Conservation (phyloP, 2,329 filamentous ascomycete species). For the Aspergillus latus region DNA sequence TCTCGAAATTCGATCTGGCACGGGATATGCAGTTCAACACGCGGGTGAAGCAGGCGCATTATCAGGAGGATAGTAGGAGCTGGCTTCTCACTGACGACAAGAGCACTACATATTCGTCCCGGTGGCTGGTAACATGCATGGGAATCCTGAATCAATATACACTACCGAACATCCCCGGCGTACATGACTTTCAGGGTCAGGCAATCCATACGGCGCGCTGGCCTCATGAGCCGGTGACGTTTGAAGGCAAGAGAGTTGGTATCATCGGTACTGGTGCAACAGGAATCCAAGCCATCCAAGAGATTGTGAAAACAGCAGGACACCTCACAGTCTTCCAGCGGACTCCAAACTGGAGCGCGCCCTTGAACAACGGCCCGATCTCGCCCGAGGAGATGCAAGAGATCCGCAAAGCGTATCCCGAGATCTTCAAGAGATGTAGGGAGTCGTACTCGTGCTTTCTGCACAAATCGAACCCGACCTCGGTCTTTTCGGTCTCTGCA, state of each 20-base stretch:
- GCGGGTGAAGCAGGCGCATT: slow-evolving; percentile 33
- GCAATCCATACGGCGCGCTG: slow-evolving; percentile 59
- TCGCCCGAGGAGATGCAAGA: not conserved
- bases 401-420: slow-evolving; percentile 37
- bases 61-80: slow-evolving; percentile 13
- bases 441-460: slow-evolving; percentile 60
- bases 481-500: slow-evolving; percentile 56
- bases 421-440: slow-evolving; percentile 55
- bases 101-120: slow-evolving; percentile 41
- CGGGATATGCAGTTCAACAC: slow-evolving; percentile 49
- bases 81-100: slow-evolving; percentile 50
- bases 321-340: slow-evolving; percentile 63
- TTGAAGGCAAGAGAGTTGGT: slow-evolving; percentile 50
- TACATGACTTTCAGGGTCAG: slow-evolving; percentile 49
- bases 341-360: slow-evolving; percentile 65
- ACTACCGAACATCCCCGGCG: slow-evolving; percentile 42
- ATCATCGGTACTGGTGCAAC: slow-evolving; percentile 59
- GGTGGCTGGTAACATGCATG: slow-evolving; percentile 48
- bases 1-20: slow-evolving; percentile 44
- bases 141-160: slow-evolving; percentile 50
- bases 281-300: slow-evolving; percentile 59
- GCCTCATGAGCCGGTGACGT: slow-evolving; percentile 50
- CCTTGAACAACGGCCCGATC: slow-evolving; percentile 47
- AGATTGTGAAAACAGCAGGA: slow-evolving; percentile 55
- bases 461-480: slow-evolving; percentile 56